Evolutionary conservation across 768 basidiomycete genomes (phyloP).

Genomic region (Polyporus arcularius): DNA sequence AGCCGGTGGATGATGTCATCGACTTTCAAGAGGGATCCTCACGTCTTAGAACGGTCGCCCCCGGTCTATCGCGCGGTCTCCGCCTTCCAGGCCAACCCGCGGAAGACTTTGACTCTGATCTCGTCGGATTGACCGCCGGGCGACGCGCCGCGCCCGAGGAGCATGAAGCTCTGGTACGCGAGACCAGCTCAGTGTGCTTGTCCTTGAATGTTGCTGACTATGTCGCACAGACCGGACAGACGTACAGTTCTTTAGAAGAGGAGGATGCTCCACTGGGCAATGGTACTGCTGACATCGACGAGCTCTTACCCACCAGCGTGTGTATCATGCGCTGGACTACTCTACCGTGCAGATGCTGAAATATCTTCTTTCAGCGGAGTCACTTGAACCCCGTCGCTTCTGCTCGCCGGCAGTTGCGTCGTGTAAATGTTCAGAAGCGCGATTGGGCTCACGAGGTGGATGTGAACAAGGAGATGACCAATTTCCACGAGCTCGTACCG

Average conservation of each 20-base stretch:
- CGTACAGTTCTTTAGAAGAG: not conserved
- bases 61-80: constrained; percentile 82
- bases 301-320: constrained; percentile 55
- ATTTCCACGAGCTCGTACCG: constrained; percentile 91
- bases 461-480: constrained; percentile 83
- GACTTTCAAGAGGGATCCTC: constrained; percentile 41
- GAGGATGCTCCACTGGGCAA: not conserved
- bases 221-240: not conserved
- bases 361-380: constrained; percentile 42
- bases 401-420: constrained; percentile 41
- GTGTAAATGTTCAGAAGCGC: constrained; percentile 65
- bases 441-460: constrained; percentile 99
- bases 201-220: not conserved
- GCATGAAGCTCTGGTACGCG: not conserved
- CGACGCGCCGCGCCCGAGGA: not conserved
- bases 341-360: not conserved
- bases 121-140: constrained; percentile 24
- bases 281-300: constrained; percentile 62
- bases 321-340: not conserved
- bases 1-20: constrained; percentile 28
- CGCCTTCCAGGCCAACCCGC: constrained; percentile 61
- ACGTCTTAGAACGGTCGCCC: constrained; percentile 68
- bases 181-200: not conserved
- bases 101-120: constrained; percentile 46
- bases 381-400: constrained; percentile 57